Evolutionary conservation across 495 filamentous ascomycete genomes (phyloP), one percentile per base, ranked within the genome.

Genomic region (Terfezia claveryi): DNA sequence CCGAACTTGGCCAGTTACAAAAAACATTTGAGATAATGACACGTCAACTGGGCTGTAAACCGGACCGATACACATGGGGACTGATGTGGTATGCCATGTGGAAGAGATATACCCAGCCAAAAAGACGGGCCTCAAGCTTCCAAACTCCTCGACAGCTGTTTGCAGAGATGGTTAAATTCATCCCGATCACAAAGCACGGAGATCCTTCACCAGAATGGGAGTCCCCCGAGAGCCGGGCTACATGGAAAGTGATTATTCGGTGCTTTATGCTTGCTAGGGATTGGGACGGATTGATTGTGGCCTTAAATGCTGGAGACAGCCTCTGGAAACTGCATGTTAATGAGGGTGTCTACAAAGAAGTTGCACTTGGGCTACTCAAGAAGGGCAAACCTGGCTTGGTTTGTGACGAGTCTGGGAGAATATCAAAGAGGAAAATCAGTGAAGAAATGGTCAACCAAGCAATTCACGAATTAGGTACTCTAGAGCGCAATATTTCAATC

Each of bases 21-120:
- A 51, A 63, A 27, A 74, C 71, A 36, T 78, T 72, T 54, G 54
- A 69, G 37, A 57, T 59, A 10, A 55, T 65, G 8, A 14, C 69
- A 20, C 20, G 60, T n/a, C 55, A 63, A 1, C 62, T 71, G 11
- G 63, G 37, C 2, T 49, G 55, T 8, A 12, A 67, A 49, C 76
- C 76, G 10, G 78, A 80, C 57, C 62, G 77, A 10, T 74, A 79
- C 57, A 76, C 77, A 10, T 80, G 72, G 59, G 52, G 53, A 5
- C 46, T 65, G 5, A 57, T 62, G 38, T 61, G 73, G 72, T 41
- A 76, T 68, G 57, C 72, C 72, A 27, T 79, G 74, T 76, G 74
- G 77, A 57, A 74, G 71, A 57, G 71, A 69, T 17, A 76, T 76
- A 56, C 61, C 72, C 54, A 76, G 54, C 68, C 62, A 16, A 59